A percentile compares a stretch with the other conserved stretches of the same genome.
phyloP scores from a whole-genome alignment of 208 protist species.

The Leishmania martiniquensis region DNA sequence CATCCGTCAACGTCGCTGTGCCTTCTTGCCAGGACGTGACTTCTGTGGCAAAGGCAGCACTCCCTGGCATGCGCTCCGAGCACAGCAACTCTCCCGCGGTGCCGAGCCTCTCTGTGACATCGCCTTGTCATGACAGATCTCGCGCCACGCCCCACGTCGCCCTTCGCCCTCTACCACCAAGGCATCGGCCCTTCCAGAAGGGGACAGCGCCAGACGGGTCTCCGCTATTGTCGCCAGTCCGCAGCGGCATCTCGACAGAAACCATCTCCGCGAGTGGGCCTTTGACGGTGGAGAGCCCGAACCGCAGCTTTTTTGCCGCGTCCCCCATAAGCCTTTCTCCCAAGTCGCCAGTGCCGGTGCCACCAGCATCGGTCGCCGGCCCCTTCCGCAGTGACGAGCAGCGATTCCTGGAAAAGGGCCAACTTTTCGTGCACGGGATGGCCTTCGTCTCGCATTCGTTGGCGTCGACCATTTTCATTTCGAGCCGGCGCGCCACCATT shows the following conservation, averaged over 20 bases:
- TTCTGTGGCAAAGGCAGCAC: neutral
- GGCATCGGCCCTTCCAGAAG: slow-evolving; percentile 15
- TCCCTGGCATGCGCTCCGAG: neutral
- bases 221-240: neutral
- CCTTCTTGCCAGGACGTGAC: neutral
- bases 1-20: neutral
- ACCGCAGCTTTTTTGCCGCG: neutral
- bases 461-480: slow-evolving; percentile 42
- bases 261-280: neutral
- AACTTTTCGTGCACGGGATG: slow-evolving; percentile 21
- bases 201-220: neutral
- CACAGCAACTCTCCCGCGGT: neutral
- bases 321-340: slow-evolving; percentile 1
- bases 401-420: slow-evolving; percentile 40
- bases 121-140: neutral
- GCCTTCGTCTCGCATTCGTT: slow-evolving; percentile 48
- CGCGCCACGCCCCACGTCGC: slow-evolving; percentile 13
- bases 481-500: slow-evolving; percentile 35
- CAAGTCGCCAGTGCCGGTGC: slow-evolving; percentile 10
- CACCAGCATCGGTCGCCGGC: slow-evolving; percentile 16
- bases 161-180: slow-evolving; percentile 9
- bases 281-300: neutral
- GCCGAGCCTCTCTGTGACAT: slow-evolving; percentile 6
- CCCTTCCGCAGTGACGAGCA: slow-evolving; percentile 31
- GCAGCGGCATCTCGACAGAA: neutral